phyloP scores from a whole-genome alignment of 768 basidiomycete species.

The Tubosaeta sp. region DNA sequence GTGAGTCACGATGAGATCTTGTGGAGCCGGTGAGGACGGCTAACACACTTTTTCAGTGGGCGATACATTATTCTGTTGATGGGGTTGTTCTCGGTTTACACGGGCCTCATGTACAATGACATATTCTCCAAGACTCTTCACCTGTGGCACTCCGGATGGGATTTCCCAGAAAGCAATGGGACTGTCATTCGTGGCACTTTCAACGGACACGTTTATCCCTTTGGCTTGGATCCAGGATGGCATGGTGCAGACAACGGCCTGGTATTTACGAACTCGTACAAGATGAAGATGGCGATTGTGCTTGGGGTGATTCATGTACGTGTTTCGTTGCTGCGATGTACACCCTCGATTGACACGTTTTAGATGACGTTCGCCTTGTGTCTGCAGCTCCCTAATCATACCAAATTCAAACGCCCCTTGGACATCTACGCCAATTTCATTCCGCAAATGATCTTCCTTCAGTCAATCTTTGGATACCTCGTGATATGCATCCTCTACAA shows the following conservation, averaged over 20 bases:
- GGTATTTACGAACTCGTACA: slow-evolving; percentile 97
- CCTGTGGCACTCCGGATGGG: slow-evolving; percentile 87
- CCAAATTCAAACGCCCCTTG: slow-evolving; percentile 82
- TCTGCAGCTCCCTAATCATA: slow-evolving; percentile 91
- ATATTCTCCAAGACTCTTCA: slow-evolving; percentile 92
- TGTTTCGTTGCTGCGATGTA: slow-evolving; percentile 24
- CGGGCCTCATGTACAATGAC: slow-evolving; percentile 98
- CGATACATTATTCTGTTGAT: slow-evolving; percentile 98
- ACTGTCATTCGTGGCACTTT: slow-evolving; percentile 44
- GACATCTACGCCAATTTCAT: slow-evolving; percentile 95
- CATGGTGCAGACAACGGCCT: slow-evolving; percentile 88
- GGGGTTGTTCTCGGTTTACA: slow-evolving; percentile 96
- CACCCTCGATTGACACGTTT: slow-evolving; percentile 11
- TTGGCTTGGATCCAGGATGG: slow-evolving; percentile 95
- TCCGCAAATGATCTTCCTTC: slow-evolving; percentile 95
- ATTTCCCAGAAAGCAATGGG: slow-evolving; percentile 49
- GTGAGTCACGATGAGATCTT: slow-evolving; percentile 45
- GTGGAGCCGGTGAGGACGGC: slow-evolving; percentile 5
- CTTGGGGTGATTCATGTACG: slow-evolving; percentile 91
- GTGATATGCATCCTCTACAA: slow-evolving; percentile 95
- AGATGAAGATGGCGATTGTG: slow-evolving; percentile 99
- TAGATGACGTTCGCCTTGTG: slow-evolving; percentile 99
- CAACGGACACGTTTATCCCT: slow-evolving; percentile 78
- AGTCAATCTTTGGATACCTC: slow-evolving; percentile 97
- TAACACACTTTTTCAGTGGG: slow-evolving; percentile 54